A percentile compares a stretch with the other conserved stretches of the same genome.
Evolutionary conservation across 345 rosid genomes (phyloP).

Genomic region (Brassica napus): DNA sequence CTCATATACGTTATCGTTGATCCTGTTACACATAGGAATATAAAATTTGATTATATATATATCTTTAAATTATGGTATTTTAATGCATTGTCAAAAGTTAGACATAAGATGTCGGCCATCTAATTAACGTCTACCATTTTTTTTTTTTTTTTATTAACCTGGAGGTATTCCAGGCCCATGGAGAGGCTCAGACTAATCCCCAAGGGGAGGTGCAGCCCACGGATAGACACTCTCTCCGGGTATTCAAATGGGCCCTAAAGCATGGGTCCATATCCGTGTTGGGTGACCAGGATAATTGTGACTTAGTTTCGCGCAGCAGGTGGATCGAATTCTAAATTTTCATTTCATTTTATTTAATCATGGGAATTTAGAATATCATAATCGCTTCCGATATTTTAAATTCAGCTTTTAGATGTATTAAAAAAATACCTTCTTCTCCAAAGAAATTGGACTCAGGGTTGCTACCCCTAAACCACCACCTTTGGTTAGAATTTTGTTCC

Average conservation of each 20-base stretch:
- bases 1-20: conserved; percentile 65
- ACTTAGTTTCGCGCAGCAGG: too few species aligned
- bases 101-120: background rate
- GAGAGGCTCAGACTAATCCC: too few species aligned
- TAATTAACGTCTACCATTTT: background rate
- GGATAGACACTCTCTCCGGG: too few species aligned
- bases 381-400: background rate
- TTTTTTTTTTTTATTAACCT: too few species aligned
- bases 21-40: conserved; percentile 46
- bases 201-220: too few species aligned
- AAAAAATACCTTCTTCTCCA: background rate
- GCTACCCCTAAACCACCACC: background rate
- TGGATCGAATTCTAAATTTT: background rate
- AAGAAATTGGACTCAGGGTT: background rate
- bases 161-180: too few species aligned
- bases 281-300: too few species aligned
- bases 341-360: background rate
- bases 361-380: background rate
- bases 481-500: background rate
- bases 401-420: background rate
- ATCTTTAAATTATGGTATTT: background rate
- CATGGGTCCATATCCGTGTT: too few species aligned
- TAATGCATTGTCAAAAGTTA: background rate
- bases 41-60: background rate
- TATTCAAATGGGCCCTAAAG: too few species aligned